Percentiles rank a stretch among this genome's conserved stretches.
Evolutionary conservation across 2,329 filamentous ascomycete species (phyloP).

Genomic region (Metarhizium sp.): DNA sequence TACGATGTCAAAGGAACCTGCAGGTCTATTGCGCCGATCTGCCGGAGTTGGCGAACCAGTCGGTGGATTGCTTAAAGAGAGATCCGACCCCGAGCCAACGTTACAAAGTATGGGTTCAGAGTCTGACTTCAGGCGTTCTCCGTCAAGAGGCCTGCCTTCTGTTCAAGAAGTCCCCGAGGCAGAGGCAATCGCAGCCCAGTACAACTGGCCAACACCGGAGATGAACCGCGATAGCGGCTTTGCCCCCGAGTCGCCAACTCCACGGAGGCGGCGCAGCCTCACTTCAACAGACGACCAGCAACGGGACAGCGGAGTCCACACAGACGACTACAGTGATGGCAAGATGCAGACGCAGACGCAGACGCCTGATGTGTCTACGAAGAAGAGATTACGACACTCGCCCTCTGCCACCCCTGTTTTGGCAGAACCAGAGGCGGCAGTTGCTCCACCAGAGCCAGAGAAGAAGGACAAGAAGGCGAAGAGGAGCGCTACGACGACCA

Average conservation of each 20-base stretch:
- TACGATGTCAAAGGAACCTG: slow-evolving; percentile 10
- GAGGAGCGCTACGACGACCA: background rate
- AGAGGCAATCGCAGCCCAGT: slow-evolving; percentile 22
- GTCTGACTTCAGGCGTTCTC: slow-evolving; percentile 31
- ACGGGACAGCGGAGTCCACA: slow-evolving; percentile 49
- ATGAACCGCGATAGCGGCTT: slow-evolving; percentile 26
- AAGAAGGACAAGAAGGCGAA: slow-evolving; percentile 20
- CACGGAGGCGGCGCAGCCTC: slow-evolving; percentile 26
- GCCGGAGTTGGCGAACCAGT: slow-evolving; percentile 20
- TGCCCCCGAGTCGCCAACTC: slow-evolving; percentile 32
- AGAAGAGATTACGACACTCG: slow-evolving; percentile 21
- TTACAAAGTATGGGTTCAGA: slow-evolving; percentile 15
- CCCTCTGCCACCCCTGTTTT: slow-evolving; percentile 29
- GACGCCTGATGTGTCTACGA: slow-evolving; percentile 15
- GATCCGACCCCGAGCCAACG: slow-evolving; percentile 13
- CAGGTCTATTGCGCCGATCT: slow-evolving; percentile 21
- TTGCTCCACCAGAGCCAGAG: slow-evolving; percentile 34
- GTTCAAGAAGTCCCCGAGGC: slow-evolving; percentile 43
- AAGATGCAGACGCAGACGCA: slow-evolving; percentile 14
- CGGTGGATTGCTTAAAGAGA: slow-evolving; percentile 22
- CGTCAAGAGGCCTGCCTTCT: slow-evolving; percentile 36
- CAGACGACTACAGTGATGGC: slow-evolving; percentile 36
- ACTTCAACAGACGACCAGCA: slow-evolving; percentile 24
- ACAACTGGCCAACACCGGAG: slow-evolving; percentile 20
- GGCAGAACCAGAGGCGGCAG: slow-evolving; percentile 26